Percentiles rank a stretch among this genome's conserved stretches.
These are phyloP conservation scores for Aplosporella prunicola DNA, from an alignment of 2,329 filamentous ascomycete genomes.

Conservation along the genomic window DNA sequence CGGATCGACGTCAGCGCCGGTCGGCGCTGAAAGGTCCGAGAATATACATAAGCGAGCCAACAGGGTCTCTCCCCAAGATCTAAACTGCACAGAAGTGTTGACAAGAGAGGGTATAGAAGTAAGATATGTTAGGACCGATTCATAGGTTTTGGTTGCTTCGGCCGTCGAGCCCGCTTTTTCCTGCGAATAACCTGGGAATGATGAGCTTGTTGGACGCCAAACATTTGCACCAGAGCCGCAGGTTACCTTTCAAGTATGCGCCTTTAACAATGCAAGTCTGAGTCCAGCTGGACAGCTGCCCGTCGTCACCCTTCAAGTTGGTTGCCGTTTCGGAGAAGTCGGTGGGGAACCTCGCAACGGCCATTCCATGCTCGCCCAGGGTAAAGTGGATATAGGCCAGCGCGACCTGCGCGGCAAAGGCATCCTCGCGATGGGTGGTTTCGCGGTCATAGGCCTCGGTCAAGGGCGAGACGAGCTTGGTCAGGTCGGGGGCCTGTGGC, in stretches of 20 bases:
- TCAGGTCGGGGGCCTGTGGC: conserved; percentile 1
- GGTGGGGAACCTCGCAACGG: conserved; percentile 52
- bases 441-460: conserved; percentile 22
- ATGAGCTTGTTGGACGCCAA: conserved; percentile 12
- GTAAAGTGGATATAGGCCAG: conserved; percentile 79
- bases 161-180: conserved; percentile 30
- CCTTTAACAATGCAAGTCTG: conserved; percentile 72
- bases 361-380: conserved; percentile 56
- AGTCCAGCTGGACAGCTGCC: conserved; percentile 60
- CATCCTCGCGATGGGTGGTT: conserved; percentile 41
- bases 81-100: conserved; percentile 44
- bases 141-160: conserved; percentile 60
- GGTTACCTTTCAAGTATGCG: conserved; percentile 65
- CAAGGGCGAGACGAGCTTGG: conserved; percentile 12
- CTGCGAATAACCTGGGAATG: conserved; percentile 34
- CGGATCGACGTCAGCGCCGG: conserved; percentile 20
- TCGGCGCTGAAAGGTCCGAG: conserved; percentile 48
- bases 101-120: conserved; percentile 46
- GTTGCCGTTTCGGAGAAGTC: conserved; percentile 39
- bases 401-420: conserved; percentile 71
- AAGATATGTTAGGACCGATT: conserved; percentile 56
- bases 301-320: conserved; percentile 18
- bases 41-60: conserved; percentile 67
- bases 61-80: conserved; percentile 70
- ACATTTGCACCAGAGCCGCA: neutral